phyloP scores from a whole-genome alignment of 805 yeast species.

The Sungouiozyma intestinalis region DNA sequence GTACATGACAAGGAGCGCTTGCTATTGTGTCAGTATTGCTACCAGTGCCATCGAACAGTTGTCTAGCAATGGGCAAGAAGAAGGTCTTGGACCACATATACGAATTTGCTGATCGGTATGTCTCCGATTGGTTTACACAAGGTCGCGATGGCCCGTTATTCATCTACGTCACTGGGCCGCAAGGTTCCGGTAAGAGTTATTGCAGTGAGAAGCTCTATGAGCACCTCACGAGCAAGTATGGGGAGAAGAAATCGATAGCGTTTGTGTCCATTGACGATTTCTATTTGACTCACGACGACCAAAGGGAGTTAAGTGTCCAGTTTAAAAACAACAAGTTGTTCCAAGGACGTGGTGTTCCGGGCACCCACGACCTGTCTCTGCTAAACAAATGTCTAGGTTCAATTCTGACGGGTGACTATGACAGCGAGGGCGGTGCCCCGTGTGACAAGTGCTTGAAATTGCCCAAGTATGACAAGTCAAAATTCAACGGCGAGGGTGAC shows the following conservation, averaged over 20 bases:
- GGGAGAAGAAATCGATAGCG: constrained; percentile 29
- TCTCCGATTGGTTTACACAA: constrained; percentile 16
- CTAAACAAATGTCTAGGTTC: constrained; percentile 15
- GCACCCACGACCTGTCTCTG: constrained; percentile 68
- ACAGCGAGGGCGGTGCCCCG: constrained; percentile 20
- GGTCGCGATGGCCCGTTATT: constrained; percentile 32
- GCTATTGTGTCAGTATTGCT: too few species aligned
- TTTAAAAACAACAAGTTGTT: constrained; percentile 43
- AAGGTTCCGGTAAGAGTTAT: constrained; percentile 70
- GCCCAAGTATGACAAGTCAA: constrained; percentile 76
- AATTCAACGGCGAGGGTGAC: constrained; percentile 69
- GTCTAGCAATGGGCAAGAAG: neutral
- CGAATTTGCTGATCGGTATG: constrained; percentile 14
- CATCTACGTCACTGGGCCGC: constrained; percentile 59
- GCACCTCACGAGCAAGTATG: constrained; percentile 29
- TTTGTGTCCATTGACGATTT: constrained; percentile 78
- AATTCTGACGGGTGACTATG: constrained; percentile 24
- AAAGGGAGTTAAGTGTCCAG: constrained; percentile 33
- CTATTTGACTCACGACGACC: constrained; percentile 60
- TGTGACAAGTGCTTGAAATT: constrained; percentile 26
- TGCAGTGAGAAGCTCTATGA: constrained; percentile 35
- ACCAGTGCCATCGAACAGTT: neutral
- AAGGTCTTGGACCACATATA: constrained; percentile 5
- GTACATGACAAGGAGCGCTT: too few species aligned
- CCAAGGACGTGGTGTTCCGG: constrained; percentile 83